Base-by-base conservation (phyloP, 176 grass and related monocot genomes). In the Aechmea fasciata region DNA sequence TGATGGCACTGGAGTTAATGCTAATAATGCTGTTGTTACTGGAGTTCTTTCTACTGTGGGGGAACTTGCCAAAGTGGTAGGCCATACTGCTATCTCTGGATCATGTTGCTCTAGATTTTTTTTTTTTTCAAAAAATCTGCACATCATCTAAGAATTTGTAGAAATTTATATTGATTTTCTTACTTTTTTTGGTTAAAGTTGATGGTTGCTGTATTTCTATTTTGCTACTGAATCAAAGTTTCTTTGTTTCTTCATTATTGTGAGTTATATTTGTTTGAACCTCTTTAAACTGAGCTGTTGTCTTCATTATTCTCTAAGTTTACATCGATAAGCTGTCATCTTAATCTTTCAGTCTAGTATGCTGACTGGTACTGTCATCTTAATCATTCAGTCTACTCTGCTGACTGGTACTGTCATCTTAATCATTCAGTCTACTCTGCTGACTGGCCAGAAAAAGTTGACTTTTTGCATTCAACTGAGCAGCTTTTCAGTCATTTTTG, bases 61-160 rank as follows among this genome's bases (percentile, higher is more conserved):
- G 65, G 94, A 97, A 68, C 87, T 97, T 75, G 86, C 89, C 47
- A 97, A 97, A 97, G 94, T 92, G 94, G 94, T 97, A 83, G 57
- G 65, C 67, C 14, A 66, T 50, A 11, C 33, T 10, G 5, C 48
- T 48, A 12, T 47, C n/a, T 25, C 11, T 73, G 15, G 48, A 77
- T 62, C 5, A n/a, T 49, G 11, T 69, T 14, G 17, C 51, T 7
- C 57, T 12, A 41, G 33, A 10, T 25, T 26, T 25, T 26, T n/a
- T 25, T 26, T n/a, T 55, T 76, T 57, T 24, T 19, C 4, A 7
- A 41, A 41, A 41, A 41, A 41, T 57, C 0, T 10, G 5, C 28
- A 57, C 15, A 14, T 47, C 28, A 24, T 66, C 63, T 67, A 1
- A 28, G 14, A 48, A 41, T 67, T 61, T 61, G 13, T 10, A 18